Conservation (phyloP, 2,329 filamentous ascomycete genomes). For the Exophiala dermatitidis region DNA sequence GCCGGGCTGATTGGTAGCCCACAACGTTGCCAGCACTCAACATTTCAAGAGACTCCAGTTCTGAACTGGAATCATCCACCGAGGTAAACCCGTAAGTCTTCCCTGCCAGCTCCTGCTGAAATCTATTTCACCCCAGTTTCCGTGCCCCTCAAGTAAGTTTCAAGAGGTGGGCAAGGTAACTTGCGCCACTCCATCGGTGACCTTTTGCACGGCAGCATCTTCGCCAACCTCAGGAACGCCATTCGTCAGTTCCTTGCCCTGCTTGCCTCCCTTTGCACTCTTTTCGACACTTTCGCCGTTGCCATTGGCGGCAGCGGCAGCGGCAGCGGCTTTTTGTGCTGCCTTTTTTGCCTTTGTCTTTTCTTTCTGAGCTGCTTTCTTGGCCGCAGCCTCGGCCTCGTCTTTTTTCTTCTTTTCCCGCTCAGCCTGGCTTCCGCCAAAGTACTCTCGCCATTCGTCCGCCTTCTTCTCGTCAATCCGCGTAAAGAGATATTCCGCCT, state of each 20-base stretch:
- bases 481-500: slow-evolving; percentile 73
- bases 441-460: slow-evolving; percentile 73
- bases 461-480: slow-evolving; percentile 75
- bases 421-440: slow-evolving; percentile 58
- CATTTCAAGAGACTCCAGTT: too few species aligned
- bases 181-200: slow-evolving; percentile 38
- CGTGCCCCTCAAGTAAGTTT: neutral
- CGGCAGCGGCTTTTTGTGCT: slow-evolving; percentile 20
- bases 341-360: slow-evolving; percentile 30
- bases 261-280: slow-evolving; percentile 25
- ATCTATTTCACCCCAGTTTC: neutral
- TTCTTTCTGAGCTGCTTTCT: slow-evolving; percentile 35
- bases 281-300: slow-evolving; percentile 30
- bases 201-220: slow-evolving; percentile 36
- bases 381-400: slow-evolving; percentile 30
- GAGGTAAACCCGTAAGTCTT: too few species aligned
- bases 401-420: slow-evolving; percentile 66
- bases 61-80: too few species aligned
- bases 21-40: too few species aligned
- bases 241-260: slow-evolving; percentile 31
- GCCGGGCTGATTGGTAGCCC: too few species aligned
- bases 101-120: too few species aligned
- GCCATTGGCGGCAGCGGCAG: slow-evolving; percentile 7
- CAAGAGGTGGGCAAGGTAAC: slow-evolving; percentile 38
- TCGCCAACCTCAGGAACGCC: slow-evolving; percentile 30